Percentiles rank a stretch among this genome's conserved stretches.
Evolutionary conservation across 371 early-diverging fungal genomes (phyloP).

Genomic region (Mucor racemosus): DNA sequence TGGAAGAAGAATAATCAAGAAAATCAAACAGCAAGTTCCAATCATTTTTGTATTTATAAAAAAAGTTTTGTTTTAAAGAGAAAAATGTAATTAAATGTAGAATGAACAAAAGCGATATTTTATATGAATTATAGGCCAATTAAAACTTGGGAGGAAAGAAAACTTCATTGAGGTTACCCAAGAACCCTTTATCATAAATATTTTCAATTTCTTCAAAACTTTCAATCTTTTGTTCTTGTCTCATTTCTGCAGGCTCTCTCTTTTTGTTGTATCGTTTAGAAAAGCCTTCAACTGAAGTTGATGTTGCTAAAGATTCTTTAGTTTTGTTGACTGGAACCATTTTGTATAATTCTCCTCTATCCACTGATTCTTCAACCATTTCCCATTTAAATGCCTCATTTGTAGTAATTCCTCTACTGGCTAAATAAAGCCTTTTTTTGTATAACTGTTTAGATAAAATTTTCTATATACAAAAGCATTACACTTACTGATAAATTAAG

Average conservation of each 20-base stretch:
- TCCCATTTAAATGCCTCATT: conserved; percentile 85
- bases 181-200: conserved; percentile 66
- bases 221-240: conserved; percentile 26
- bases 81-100: not conserved
- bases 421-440: conserved; percentile 53
- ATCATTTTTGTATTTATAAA: conserved; percentile 28
- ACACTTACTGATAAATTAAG: conserved; percentile 61
- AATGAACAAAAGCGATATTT: not conserved
- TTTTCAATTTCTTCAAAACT: conserved; percentile 66
- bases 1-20: conserved; percentile 48
- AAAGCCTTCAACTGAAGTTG: conserved; percentile 21
- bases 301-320: not conserved
- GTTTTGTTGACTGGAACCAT: conserved; percentile 10
- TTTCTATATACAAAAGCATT: not conserved
- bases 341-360: conserved; percentile 60
- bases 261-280: conserved; percentile 29
- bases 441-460: not conserved
- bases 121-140: not conserved
- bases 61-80: conserved; percentile 6
- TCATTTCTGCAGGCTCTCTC: conserved; percentile 20
- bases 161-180: conserved; percentile 52
- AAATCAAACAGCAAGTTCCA: conserved; percentile 51
- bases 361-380: conserved; percentile 67
- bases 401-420: conserved; percentile 69
- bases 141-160: conserved; percentile 36